Base-by-base conservation (phyloP, 352 stramenopile genomes). In the Globisporangium spinosum region DNA sequence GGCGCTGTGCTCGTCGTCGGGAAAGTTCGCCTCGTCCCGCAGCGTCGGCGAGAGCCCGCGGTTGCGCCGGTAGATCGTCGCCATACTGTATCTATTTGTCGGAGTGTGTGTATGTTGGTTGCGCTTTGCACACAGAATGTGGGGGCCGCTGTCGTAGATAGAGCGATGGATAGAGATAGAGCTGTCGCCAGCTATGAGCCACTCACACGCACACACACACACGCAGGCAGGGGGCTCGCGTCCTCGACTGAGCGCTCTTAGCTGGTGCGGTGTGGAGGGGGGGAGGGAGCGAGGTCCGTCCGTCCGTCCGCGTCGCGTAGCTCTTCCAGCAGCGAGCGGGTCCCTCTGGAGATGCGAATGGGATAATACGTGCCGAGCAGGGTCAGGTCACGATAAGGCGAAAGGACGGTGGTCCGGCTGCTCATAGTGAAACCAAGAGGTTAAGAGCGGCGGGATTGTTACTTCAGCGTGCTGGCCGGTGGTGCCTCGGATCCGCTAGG, bases 21-120 rank as follows among this genome's bases (percentile, higher is more conserved):
- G 62, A 13, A 61, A 34, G 55, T 54, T 38, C 70, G 71, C 51
- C 22, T 76, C 62, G 66, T 76, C 59, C 63, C 75, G 67, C 57
- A 57, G 74, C 64, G 75, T 78, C 15, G 75, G 70, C 29, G 71
- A 83, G 22, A 78, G 70, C 13, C 76, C 72, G 34, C 76, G 71
- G 56, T 84, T 85, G 49, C 82, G 79, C 6, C 82, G 78, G 64
- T 87, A 88, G 70, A 90, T 90, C 75, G 84, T 88, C 62, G 79
- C 70, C 73, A 84, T 87, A 0, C 9, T 35, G 32, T 27, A 32
- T 45, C 13, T 53, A 22, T 55, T 13, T 64, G 29, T 35, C 12
- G 38, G 38, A 43, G 43, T 64, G 23, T 58, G 35, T n/a, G 45
- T 61, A 17, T 62, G 20, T 54, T 57, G 23, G 25, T 20, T 43